phyloP scores from a whole-genome alignment of 1,284 basidiomycete genomes.

The Microbotryomycetes sp. region DNA sequence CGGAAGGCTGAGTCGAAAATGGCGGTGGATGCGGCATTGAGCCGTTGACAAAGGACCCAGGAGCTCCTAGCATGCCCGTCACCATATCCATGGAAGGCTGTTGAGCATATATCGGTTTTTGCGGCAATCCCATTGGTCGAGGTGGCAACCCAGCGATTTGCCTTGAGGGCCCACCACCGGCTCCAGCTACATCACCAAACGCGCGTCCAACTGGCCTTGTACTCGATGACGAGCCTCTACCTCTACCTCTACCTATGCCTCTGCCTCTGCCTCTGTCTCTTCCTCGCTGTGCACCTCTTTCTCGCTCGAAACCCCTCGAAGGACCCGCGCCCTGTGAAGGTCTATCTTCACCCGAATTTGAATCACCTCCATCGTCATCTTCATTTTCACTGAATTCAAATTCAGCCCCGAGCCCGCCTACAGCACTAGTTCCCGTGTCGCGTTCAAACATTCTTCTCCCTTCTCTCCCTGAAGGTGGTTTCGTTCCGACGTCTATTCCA shows the following conservation, averaged over 20 bases:
- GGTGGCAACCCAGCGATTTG: neutral
- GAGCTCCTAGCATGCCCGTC: too few relatives aligned
- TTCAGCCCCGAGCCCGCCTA: constrained; percentile 25
- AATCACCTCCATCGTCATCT: constrained; percentile 2
- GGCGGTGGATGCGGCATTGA: too few relatives aligned
- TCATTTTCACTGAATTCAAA: constrained; percentile 32
- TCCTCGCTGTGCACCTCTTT: neutral
- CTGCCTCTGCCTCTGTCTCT: neutral
- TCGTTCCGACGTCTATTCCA: constrained; percentile 10
- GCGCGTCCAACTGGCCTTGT: too few relatives aligned
- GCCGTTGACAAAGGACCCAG: too few relatives aligned
- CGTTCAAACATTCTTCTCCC: constrained; percentile 28
- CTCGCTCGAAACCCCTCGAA: neutral
- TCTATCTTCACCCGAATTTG: neutral
- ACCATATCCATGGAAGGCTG: too few relatives aligned
- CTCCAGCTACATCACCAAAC: too few relatives aligned
- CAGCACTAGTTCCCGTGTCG: neutral
- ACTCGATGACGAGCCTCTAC: neutral
- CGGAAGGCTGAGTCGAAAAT: too few relatives aligned
- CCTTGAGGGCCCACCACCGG: too few relatives aligned
- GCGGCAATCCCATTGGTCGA: neutral
- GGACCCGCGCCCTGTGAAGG: neutral
- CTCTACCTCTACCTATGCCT: neutral
- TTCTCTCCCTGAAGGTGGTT: constrained; percentile 18
- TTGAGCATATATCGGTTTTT: too few relatives aligned